Evolutionary conservation across 1,139 yeast genomes (phyloP), one percentile per base, ranked within the genome.

Genomic region (Pichia sp.): DNA sequence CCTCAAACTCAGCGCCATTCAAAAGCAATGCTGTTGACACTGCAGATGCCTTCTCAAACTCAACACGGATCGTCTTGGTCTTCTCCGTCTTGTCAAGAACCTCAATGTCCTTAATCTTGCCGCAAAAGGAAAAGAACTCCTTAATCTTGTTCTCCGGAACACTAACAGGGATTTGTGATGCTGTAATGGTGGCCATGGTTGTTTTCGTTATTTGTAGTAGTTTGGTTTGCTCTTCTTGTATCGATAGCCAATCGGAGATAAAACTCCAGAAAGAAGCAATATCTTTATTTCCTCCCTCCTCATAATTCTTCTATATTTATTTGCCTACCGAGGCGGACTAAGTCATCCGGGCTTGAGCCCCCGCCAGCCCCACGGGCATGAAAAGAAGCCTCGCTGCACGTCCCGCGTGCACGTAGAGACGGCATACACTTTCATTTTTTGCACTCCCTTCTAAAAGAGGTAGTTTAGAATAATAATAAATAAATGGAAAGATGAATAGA

Each of bases 61-160:
- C 73, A 44, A 87, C 81, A 58, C 72, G 72, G 57, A 79, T 77
- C 29, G 75, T 64, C 61, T 73, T 71, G 51, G 74, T 72, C 47
- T 62, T 61, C 10, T 64, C 69, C 30, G 67, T 61, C 52, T 71
- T 66, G 30, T 71, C 72, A 50, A 77, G 52, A 10, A 70, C 64
- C 50, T 70, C 67, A 58, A 84, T 75, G 11, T 74, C 62, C 59
- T 74, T 73, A 59, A 87, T 80, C 60, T 78, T 79, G n/a, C 95
- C 95, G 67, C 95, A 86, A 68, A 87, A 87, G 43, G 87, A 75
- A 70, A 87, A 87, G 72, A 87, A 88, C 59, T 85, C 88, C 52
- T 75, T 71, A 45, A 88, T 71, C 64, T 86, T 84, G 49, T 76
- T 76, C 54, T 79, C 74, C 16, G 84, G 67, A 48, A 85, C 79